Evolutionary conservation across 768 basidiomycete species (phyloP), one percentile per base, ranked within the genome.

Genomic region (Boletus tomentosulus): DNA sequence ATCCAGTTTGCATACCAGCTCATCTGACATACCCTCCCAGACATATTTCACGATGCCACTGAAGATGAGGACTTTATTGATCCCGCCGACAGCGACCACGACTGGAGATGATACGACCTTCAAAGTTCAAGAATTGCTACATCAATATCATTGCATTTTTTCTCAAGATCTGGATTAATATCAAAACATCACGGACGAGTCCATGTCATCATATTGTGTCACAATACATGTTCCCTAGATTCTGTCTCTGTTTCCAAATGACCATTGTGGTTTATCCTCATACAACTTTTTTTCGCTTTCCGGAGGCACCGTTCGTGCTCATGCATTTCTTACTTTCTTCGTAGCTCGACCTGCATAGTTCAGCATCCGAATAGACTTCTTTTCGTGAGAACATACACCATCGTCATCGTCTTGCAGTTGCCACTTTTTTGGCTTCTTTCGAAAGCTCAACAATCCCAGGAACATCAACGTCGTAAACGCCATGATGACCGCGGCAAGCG

Each of bases 11-110:
- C 43, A 53, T 34, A 50, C 39, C 37, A 24, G 4, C 16, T 25
- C 16, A 49, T 12, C 50, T 53, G 34, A 57, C 53, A 24, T 22
- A 24, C 38, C 41, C 46, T 35, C 49, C n/a, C 55, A 84, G 86
- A 86, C 56, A 78, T 76, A 37, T 85, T 81, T 57, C 79, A 83
- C 53, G 82, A 84, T 53, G 54, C 69, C 51, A 80, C 78, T 3
- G 82, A 83, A 41, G 66, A 73, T 31, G 79, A 80, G 2, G 79
- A 78, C 22, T 43, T 70, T 49, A 54, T 39, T 25, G 66, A 70
- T 44, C 66, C 66, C 11, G 66, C 62, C 15, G 72, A 68, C 44
- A 59, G 54, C 33, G 71, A 71, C 24, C 60, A 62, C 34, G 57
- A 69, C 31, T 73, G 73, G 72, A 65, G 69, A 57, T 74, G 55